Evolutionary conservation across 192 early-diverging fungal species (phyloP).

Genomic region (Coemansia sp.): DNA sequence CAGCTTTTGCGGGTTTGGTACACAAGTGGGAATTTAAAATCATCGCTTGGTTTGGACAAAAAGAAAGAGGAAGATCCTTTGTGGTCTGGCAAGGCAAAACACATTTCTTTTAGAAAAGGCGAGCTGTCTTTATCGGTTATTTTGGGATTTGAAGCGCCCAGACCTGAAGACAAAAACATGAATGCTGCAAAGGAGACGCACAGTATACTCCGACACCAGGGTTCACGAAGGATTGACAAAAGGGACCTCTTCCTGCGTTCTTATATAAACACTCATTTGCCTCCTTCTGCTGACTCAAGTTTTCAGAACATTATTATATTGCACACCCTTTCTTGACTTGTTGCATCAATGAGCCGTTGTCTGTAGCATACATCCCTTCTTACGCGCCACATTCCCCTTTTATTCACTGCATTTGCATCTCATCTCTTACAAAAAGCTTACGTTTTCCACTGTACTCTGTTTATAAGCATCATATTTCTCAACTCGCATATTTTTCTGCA

Average conservation of each 20-base stretch:
- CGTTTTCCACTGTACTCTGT: neutral
- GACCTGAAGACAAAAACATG: neutral
- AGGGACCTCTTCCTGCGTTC: neutral
- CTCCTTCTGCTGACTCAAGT: constrained; percentile 3
- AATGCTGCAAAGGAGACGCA: constrained; percentile 2
- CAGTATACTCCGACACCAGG: constrained; percentile 2
- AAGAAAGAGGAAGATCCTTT: neutral
- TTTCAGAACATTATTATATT: neutral
- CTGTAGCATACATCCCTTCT: constrained; percentile 8
- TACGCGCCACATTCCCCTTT: neutral
- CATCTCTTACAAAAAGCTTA: neutral
- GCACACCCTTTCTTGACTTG: neutral
- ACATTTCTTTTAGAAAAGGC: neutral
- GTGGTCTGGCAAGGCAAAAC: neutral
- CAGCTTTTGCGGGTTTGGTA: neutral
- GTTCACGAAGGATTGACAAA: constrained; percentile 4
- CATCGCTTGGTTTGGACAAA: neutral
- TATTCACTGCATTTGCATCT: constrained; percentile 7
- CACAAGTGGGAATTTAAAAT: neutral
- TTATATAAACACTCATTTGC: constrained; percentile 5
- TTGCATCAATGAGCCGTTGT: constrained; percentile 9
- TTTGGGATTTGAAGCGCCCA: neutral
- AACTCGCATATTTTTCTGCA: neutral
- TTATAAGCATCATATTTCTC: neutral
- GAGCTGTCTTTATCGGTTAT: neutral